Conservation (phyloP, 2,329 filamentous ascomycete species). For the Trichoderma arundinaceum region DNA sequence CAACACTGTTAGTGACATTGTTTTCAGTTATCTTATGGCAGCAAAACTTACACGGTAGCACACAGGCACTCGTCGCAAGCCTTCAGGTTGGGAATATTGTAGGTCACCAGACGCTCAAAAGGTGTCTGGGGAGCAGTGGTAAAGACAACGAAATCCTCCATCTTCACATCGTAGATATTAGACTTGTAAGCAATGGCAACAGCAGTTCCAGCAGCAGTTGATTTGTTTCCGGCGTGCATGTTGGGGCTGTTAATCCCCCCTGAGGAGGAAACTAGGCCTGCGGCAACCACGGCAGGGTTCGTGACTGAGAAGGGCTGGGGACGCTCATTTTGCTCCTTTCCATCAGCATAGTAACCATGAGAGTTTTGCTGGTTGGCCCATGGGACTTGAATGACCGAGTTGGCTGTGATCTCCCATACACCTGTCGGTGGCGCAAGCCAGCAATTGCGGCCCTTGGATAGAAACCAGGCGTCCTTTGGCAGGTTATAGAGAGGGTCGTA, state of each 20-base stretch:
- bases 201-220: slow-evolving; percentile 11
- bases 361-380: slow-evolving; percentile 22
- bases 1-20: neutral
- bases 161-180: slow-evolving; percentile 17
- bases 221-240: slow-evolving; percentile 15
- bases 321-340: slow-evolving; percentile 16
- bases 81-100: slow-evolving; percentile 12
- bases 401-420: slow-evolving; percentile 11
- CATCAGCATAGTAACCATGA: slow-evolving; percentile 11
- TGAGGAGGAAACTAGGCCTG: slow-evolving; percentile 5
- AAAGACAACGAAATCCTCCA: slow-evolving; percentile 20
- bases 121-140: slow-evolving; percentile 10
- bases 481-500: slow-evolving; percentile 9
- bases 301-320: slow-evolving; percentile 11
- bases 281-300: slow-evolving; percentile 7
- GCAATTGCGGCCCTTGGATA: slow-evolving; percentile 20
- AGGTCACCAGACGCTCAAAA: slow-evolving; percentile 17
- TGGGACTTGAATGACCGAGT: slow-evolving; percentile 12
- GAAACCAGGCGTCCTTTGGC: slow-evolving; percentile 1
- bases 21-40: neutral
- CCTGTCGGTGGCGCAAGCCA: slow-evolving; percentile 2
- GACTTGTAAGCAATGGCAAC: slow-evolving; percentile 24
- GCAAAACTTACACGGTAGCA: slow-evolving; percentile 6
- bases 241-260: slow-evolving; percentile 19
- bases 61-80: slow-evolving; percentile 18